Evolutionary conservation across 139 green algal genomes (phyloP), one percentile per base, ranked within the genome.

Genomic region (Eudorina sp.): DNA sequence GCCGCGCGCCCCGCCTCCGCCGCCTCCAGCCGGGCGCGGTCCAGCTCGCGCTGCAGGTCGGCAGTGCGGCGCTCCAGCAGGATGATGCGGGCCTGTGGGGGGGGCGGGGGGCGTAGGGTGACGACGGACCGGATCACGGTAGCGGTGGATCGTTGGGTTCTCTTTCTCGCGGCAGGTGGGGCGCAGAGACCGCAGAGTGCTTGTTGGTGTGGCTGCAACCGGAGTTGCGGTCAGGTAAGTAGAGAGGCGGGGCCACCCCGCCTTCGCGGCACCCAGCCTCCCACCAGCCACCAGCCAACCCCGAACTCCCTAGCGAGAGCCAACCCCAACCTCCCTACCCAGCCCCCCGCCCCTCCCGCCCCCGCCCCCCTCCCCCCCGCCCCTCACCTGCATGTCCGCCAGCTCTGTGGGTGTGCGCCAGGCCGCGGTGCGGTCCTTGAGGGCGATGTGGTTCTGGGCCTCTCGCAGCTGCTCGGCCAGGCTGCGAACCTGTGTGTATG

Each of bases 391-490:
- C 46, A 91, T 48, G 9, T 91, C 70, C 36, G 73, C 72, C 58
- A 89, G 62, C n/a, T 86, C 84, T 27, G 51, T 38, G 18, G 88
- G 70, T 27, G 80, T 80, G 29, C 86, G 64, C 87, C 91, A 92
- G 7, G 76, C 89, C 38, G 86, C 90, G 14, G 88, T 40, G 29
- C 92, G 84, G 31, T 94, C 92, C 60, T 90, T 92, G 9, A 84
- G 40, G 0, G 92, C 84, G 18, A 94, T 90, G 40, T 89, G 74
- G 83, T 97, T 97, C 76, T 96, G 90, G 0, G 94, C 93, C 23
- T 97, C 94, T 0, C 92, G 85, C 75, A 96, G 85, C 90, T 96
- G 91, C 9, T 89, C 83, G 16, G 88, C 62, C 36, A 96, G 84
- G 38, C 88, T 68, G 13, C 92, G 90, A 0, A 93, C 89, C 90